A percentile compares a stretch with the other conserved stretches of the same genome.
Evolutionary conservation across 768 basidiomycete species (phyloP).

Genomic region (Pleurotus djamor): DNA sequence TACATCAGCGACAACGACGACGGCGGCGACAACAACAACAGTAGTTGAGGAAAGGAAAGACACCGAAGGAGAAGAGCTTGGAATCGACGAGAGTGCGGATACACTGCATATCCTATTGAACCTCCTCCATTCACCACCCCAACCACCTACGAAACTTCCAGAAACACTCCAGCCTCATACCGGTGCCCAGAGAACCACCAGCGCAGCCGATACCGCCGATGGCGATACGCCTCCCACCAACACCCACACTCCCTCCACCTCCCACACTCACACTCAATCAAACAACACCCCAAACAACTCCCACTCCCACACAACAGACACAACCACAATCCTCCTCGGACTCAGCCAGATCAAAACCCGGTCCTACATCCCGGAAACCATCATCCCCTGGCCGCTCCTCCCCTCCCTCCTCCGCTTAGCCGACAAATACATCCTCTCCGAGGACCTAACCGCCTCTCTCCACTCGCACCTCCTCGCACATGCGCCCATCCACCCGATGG

Average conservation of each 20-base stretch:
- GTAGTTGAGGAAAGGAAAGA: no score
- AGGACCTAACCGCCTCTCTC: conserved; percentile 38
- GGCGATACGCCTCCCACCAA: no score
- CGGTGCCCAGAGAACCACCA: no score
- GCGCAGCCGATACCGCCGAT: no score
- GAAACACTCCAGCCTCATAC: no score
- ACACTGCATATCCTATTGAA: conserved; percentile 49
- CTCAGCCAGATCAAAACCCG: conserved; percentile 18
- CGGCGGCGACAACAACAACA: conserved; percentile 2
- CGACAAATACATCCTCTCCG: conserved; percentile 65
- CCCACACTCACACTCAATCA: no score
- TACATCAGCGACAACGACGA: conserved; percentile 10
- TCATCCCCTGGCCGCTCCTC: conserved; percentile 68
- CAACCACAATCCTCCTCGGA: no score
- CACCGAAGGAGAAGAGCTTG: conserved; percentile 32
- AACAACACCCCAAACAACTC: no score
- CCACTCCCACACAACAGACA: no score
- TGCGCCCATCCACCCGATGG: conserved; percentile 47
- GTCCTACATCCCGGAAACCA: conserved; percentile 37
- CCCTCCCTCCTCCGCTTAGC: conserved; percentile 52
- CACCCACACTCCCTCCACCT: no score
- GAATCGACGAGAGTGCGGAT: conserved; percentile 52
- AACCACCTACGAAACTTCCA: conserved; percentile 33
- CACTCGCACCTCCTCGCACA: conserved; percentile 54
- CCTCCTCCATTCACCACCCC: conserved; percentile 54